Percentiles rank a stretch among this genome's conserved stretches.
Conservation (phyloP, 768 basidiomycete genomes). For the Cystofilobasidium bisporidii region DNA sequence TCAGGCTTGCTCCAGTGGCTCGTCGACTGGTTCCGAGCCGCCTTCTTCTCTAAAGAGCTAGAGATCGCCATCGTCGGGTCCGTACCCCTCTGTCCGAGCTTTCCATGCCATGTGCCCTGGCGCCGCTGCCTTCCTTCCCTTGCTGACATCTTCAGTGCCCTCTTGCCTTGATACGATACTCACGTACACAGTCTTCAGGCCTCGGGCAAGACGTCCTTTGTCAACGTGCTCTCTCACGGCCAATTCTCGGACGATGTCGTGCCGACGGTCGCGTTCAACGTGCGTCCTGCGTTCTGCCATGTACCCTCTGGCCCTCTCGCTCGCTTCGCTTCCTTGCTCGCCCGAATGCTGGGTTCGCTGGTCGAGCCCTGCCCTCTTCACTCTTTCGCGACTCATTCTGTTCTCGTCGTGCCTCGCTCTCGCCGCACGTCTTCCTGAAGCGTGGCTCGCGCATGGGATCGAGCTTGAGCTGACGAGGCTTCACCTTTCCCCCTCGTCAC, state of each 20-base stretch:
- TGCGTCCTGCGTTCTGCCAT: constrained; percentile 63
- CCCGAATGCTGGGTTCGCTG: no score
- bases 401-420: no score
- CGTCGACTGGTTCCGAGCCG: constrained; percentile 53
- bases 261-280: constrained; percentile 87
- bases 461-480: no score
- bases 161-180: no score
- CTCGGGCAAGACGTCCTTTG: constrained; percentile 88
- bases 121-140: neutral
- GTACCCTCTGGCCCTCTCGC: neutral
- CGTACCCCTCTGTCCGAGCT: constrained; percentile 22
- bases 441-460: no score
- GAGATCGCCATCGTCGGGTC: constrained; percentile 86
- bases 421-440: no score
- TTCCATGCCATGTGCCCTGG: no score
- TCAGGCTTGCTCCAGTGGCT: constrained; percentile 46
- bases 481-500: no score
- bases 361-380: neutral
- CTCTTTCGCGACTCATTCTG: neutral
- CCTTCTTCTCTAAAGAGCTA: constrained; percentile 79
- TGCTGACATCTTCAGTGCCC: no score
- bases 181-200: constrained; percentile 52
- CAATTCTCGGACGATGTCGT: constrained; percentile 96
- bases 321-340: no score
- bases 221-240: constrained; percentile 70